These are phyloP conservation scores for Alectoria sarmentosa DNA, from an alignment of 495 filamentous ascomycete species.

Conservation along the genomic window DNA sequence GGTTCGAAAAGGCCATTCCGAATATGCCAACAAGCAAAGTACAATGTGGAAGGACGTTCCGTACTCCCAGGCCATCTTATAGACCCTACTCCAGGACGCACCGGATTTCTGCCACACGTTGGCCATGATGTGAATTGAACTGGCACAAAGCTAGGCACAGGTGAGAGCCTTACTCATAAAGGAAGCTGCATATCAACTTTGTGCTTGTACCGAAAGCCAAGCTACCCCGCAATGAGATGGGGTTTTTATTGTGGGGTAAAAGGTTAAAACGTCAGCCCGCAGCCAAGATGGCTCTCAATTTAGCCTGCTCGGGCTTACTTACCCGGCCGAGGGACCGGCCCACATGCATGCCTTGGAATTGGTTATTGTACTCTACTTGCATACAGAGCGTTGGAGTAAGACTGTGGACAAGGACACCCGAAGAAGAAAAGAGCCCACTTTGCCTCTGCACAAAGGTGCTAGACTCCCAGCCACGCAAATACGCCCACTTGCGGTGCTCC, in stretches of 20 bases:
- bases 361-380: too few species aligned
- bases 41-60: too few species aligned
- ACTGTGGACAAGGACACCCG: not conserved
- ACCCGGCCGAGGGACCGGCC: not conserved
- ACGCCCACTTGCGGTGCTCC: not conserved
- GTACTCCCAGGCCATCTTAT: conserved; percentile 6
- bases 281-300: not conserved
- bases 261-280: not conserved
- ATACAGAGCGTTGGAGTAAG: not conserved
- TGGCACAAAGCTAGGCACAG: not conserved
- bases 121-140: not conserved
- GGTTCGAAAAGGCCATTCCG: not conserved
- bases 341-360: not conserved
- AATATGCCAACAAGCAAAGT: not conserved
- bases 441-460: too few species aligned
- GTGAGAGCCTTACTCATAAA: not conserved
- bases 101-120: not conserved
- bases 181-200: not conserved
- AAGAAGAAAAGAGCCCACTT: not conserved
- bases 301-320: not conserved
- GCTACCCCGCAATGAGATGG: conserved; percentile 2
- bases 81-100: not conserved
- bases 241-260: not conserved
- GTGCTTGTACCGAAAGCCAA: not conserved
- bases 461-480: not conserved